A percentile compares a stretch with the other conserved stretches of the same genome.
Evolutionary conservation across 495 filamentous ascomycete species (phyloP).

Genomic region (Cairneyella variabilis): DNA sequence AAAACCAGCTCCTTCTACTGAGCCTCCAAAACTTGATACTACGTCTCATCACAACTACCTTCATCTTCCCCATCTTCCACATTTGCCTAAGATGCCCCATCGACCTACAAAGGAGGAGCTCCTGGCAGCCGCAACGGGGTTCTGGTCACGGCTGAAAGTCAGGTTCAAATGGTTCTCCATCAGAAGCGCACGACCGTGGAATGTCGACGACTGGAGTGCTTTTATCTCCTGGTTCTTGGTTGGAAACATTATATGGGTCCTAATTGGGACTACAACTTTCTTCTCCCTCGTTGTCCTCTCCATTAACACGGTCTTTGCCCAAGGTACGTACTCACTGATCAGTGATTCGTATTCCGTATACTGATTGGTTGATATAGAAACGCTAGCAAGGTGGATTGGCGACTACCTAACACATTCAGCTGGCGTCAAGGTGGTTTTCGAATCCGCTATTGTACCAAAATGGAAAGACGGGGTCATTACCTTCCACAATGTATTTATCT

Average conservation of each 20-base stretch:
- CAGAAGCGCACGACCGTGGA: conserved; percentile 90
- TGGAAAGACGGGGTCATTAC: conserved; percentile 94
- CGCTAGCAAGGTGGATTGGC: conserved; percentile 84
- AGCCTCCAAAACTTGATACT: conserved; percentile 5
- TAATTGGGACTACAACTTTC: conserved; percentile 95
- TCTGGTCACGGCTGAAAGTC: conserved; percentile 86
- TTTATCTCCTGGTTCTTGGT: conserved; percentile 94
- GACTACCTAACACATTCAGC: conserved; percentile 95
- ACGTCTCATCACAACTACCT: conserved; percentile 13
- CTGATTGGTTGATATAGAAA: conserved; percentile 55
- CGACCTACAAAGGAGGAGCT: conserved; percentile 92
- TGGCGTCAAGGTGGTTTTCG: conserved; percentile 93
- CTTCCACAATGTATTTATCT: conserved; percentile 96
- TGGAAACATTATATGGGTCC: conserved; percentile 90
- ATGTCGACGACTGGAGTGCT: conserved; percentile 88
- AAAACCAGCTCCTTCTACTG: conserved; percentile 7
- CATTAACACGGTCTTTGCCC: conserved; percentile 94
- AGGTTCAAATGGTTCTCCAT: conserved; percentile 98
- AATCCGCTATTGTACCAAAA: conserved; percentile 93
- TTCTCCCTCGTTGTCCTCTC: conserved; percentile 85
- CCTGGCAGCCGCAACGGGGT: conserved; percentile 84
- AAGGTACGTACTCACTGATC: conserved; percentile 52
- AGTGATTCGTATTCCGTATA: background rate
- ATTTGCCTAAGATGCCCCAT: conserved; percentile 64
- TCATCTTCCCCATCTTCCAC: conserved; percentile 55